These are phyloP conservation scores for Capronia coronata DNA, from an alignment of 2,329 filamentous ascomycete genomes.

Conservation along the genomic window DNA sequence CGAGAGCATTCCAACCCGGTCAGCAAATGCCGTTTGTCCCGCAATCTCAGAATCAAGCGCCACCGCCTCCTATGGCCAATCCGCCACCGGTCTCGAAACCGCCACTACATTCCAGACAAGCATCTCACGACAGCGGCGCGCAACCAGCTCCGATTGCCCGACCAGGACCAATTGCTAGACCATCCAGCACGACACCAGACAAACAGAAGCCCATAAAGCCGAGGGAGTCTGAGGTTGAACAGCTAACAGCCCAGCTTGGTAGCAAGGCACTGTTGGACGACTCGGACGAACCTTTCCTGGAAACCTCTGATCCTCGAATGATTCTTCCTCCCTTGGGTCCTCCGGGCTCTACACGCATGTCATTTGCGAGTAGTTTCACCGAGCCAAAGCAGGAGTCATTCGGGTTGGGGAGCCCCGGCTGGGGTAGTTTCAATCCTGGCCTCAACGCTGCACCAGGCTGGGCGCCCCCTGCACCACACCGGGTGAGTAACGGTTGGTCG, in stretches of 20 bases:
- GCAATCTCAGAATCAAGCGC: constrained; percentile 36
- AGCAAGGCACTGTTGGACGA: constrained; percentile 79
- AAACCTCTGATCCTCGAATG: constrained; percentile 35
- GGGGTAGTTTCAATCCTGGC: constrained; percentile 25
- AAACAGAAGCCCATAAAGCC: constrained; percentile 40
- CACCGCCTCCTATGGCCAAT: constrained; percentile 31
- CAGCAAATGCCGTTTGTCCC: constrained; percentile 43
- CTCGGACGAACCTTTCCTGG: constrained; percentile 60
- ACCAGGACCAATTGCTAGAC: constrained; percentile 81
- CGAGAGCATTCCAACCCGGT: constrained; percentile 54
- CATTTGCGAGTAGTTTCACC: constrained; percentile 28
- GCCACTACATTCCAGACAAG: constrained; percentile 65
- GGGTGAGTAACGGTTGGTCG: constrained; percentile 37
- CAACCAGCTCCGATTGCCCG: constrained; percentile 69
- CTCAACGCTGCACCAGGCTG: constrained; percentile 15
- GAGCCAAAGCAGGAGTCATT: constrained; percentile 27
- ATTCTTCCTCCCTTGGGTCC: constrained; percentile 42
- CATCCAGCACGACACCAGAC: constrained; percentile 61
- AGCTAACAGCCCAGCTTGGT: constrained; percentile 71
- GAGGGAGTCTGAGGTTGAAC: constrained; percentile 57
- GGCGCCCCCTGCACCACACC: constrained; percentile 20
- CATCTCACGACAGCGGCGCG: constrained; percentile 60
- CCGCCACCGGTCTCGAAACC: constrained; percentile 36
- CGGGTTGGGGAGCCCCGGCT: constrained; percentile 19
- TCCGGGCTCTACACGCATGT: constrained; percentile 47